Evolutionary conservation across 2,329 filamentous ascomycete genomes (phyloP).

Genomic region (Kalmusia sp.): DNA sequence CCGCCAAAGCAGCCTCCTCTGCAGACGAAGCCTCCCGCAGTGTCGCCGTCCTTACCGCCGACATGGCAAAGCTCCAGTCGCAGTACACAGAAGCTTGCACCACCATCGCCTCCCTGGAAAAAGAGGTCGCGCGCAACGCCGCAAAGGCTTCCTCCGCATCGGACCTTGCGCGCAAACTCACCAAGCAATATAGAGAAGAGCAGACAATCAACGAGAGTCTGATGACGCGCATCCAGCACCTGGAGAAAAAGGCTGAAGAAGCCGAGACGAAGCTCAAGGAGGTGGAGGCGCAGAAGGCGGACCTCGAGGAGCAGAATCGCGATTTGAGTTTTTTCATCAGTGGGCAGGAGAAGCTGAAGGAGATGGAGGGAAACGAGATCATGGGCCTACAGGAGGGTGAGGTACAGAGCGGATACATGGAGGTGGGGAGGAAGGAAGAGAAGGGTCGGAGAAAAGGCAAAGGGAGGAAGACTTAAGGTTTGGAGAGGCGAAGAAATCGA

Average conservation of each 20-base stretch:
- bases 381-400: slow-evolving; percentile 70
- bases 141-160: slow-evolving; percentile 73
- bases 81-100: slow-evolving; percentile 61
- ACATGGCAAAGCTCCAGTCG: slow-evolving; percentile 61
- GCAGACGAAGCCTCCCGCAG: slow-evolving; percentile 67
- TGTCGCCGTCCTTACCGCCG: slow-evolving; percentile 58
- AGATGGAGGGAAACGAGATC: slow-evolving; percentile 74
- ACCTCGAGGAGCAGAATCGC: slow-evolving; percentile 84
- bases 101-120: slow-evolving; percentile 73
- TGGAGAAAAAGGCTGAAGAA: slow-evolving; percentile 64
- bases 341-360: slow-evolving; percentile 79
- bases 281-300: slow-evolving; percentile 64
- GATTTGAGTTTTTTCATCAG: slow-evolving; percentile 89
- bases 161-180: slow-evolving; percentile 75
- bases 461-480: slow-evolving; percentile 31
- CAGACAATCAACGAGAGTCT: slow-evolving; percentile 83
- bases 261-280: slow-evolving; percentile 57
- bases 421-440: slow-evolving; percentile 34
- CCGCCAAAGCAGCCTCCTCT: slow-evolving; percentile 71
- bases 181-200: slow-evolving; percentile 82
- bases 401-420: slow-evolving; percentile 51
- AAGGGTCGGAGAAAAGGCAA: slow-evolving; percentile 35
- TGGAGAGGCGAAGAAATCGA: too few relatives aligned
- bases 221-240: slow-evolving; percentile 78
- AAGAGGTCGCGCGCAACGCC: slow-evolving; percentile 65